phyloP scores from a whole-genome alignment of 441 rosid species.

The Theobroma grandiflorum region DNA sequence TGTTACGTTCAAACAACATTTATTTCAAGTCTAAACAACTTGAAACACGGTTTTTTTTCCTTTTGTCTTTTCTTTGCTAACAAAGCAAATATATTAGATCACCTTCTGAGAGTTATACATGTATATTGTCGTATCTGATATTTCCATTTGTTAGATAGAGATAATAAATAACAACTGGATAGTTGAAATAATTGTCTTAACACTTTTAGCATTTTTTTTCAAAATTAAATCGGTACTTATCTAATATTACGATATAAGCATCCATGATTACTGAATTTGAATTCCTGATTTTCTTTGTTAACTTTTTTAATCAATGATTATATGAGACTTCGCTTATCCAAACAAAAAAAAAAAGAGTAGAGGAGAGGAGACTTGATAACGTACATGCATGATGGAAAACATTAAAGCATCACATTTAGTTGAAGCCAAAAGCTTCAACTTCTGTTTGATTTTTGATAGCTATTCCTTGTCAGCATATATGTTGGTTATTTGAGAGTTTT shows the following conservation, averaged over 20 bases:
- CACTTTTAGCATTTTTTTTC: too few relatives aligned
- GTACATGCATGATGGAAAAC: slow-evolving; percentile 17
- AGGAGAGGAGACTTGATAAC: neutral
- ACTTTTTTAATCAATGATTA: neutral
- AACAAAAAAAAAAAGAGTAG: neutral
- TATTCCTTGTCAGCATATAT: neutral
- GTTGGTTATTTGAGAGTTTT: neutral
- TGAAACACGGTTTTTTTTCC: neutral
- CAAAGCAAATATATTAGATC: neutral
- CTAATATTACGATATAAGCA: too few relatives aligned
- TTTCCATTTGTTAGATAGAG: too few relatives aligned
- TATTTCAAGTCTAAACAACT: too few relatives aligned
- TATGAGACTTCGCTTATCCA: neutral
- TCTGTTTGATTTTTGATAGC: slow-evolving; percentile 3
- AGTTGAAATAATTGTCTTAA: too few relatives aligned
- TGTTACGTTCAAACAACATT: too few relatives aligned
- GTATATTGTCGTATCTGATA: too few relatives aligned
- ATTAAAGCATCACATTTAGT: slow-evolving; percentile 16
- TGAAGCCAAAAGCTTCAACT: slow-evolving; percentile 8
- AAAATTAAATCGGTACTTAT: too few relatives aligned
- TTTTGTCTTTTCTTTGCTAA: neutral
- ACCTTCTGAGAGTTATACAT: too few relatives aligned
- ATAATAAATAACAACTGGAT: too few relatives aligned
- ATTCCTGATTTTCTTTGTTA: neutral
- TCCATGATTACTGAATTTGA: neutral